Percentiles rank a stretch among this genome's conserved stretches.
These are phyloP conservation scores for Termitomyces sp. DNA, from an alignment of 768 basidiomycete species.

Conservation along the genomic window DNA sequence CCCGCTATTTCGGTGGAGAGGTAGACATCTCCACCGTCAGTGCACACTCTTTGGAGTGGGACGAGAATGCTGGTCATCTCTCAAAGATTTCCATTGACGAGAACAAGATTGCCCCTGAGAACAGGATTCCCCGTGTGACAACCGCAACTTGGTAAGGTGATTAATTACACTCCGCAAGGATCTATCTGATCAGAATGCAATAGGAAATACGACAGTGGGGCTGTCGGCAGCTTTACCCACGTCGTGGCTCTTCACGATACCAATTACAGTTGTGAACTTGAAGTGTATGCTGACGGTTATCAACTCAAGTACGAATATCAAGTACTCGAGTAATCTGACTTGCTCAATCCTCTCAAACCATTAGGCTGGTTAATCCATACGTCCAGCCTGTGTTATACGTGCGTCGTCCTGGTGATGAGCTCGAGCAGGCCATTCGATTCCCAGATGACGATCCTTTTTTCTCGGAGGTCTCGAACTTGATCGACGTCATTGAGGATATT, in stretches of 20 bases:
- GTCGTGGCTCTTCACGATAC: conserved; percentile 87
- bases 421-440: conserved; percentile 68
- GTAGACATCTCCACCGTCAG: conserved; percentile 78
- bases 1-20: conserved; percentile 95
- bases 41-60: conserved; percentile 91
- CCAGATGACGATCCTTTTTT: conserved; percentile 90
- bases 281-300: conserved; percentile 93
- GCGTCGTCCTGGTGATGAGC: conserved; percentile 79
- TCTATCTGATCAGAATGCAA: conserved; percentile 4
- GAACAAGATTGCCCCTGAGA: conserved; percentile 74
- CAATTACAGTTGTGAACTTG: conserved; percentile 93
- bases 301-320: conserved; percentile 58
- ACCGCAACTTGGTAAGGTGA: conserved; percentile 76
- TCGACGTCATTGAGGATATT: conserved; percentile 87
- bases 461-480: conserved; percentile 87
- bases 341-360: conserved; percentile 3
- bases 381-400: conserved; percentile 86
- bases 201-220: conserved; percentile 95
- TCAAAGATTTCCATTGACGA: conserved; percentile 85
- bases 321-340: not conserved
- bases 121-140: conserved; percentile 93
- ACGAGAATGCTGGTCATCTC: conserved; percentile 84
- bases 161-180: not conserved
- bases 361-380: conserved; percentile 87
- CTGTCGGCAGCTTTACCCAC: conserved; percentile 90